phyloP scores from a whole-genome alignment of 192 early-diverging fungal species.

The Chytriomyces sp. region DNA sequence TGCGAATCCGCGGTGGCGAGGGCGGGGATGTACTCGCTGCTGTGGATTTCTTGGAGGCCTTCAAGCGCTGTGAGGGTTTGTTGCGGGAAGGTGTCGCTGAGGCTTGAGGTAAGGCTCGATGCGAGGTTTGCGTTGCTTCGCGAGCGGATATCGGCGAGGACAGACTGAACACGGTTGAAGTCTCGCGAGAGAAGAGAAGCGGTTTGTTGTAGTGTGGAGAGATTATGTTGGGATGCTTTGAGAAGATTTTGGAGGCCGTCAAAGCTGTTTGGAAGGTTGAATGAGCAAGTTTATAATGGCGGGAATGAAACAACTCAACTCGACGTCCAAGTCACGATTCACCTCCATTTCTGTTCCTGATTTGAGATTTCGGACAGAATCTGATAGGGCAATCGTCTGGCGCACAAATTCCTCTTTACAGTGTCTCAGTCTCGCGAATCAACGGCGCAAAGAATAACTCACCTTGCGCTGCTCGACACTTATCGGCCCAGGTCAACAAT shows the following conservation, averaged over 20 bases:
- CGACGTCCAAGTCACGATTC: constrained; percentile 30
- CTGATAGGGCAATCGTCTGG: constrained; percentile 28
- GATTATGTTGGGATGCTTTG: constrained; percentile 12
- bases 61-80: constrained; percentile 41
- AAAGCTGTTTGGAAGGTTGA: constrained; percentile 14
- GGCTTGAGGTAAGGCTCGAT: background rate
- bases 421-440: background rate
- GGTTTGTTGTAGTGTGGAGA: constrained; percentile 1
- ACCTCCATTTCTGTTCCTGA: constrained; percentile 38
- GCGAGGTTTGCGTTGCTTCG: background rate
- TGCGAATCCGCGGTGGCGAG: constrained; percentile 30
- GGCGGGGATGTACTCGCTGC: constrained; percentile 41
- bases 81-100: background rate
- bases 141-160: constrained; percentile 29
- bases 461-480: constrained; percentile 47
- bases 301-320: background rate
- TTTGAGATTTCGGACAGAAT: constrained; percentile 33
- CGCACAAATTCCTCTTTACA: constrained; percentile 36
- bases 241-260: constrained; percentile 15
- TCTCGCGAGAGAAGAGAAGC: constrained; percentile 21
- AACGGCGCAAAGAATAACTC: background rate
- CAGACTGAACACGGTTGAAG: constrained; percentile 33
- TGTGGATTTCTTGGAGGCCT: constrained; percentile 44
- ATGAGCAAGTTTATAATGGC: background rate
- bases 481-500: constrained; percentile 46